These are phyloP conservation scores for Hanseniaspora pseudoguilliermondii DNA, from an alignment of 805 yeast genomes.

Conservation along the genomic window DNA sequence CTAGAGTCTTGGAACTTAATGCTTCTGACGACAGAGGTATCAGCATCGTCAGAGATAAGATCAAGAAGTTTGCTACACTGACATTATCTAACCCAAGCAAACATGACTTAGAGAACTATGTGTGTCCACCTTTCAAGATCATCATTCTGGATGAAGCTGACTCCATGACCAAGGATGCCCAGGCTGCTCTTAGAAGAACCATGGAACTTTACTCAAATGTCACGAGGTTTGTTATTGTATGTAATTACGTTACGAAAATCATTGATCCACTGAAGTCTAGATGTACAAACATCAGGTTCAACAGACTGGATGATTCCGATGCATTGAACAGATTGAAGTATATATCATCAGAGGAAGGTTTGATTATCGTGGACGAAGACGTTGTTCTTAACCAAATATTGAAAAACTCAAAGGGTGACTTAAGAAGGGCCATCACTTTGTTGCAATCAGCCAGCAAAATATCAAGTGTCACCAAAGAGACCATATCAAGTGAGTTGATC, in stretches of 20 bases:
- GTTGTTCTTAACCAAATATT: constrained; percentile 52
- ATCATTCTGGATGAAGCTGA: constrained; percentile 92
- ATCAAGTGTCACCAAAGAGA: constrained; percentile 25
- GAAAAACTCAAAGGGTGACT: constrained; percentile 72
- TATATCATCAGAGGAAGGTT: constrained; percentile 41
- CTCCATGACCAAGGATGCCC: constrained; percentile 95
- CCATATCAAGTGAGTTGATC: constrained; percentile 36
- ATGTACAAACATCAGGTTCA: constrained; percentile 89
- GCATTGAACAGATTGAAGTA: constrained; percentile 56
- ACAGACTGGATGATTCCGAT: constrained; percentile 54
- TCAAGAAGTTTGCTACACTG: constrained; percentile 75
- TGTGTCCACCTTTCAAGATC: constrained; percentile 93
- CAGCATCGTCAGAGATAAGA: constrained; percentile 71
- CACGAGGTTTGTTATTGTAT: constrained; percentile 85
- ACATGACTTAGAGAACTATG: constrained; percentile 59
- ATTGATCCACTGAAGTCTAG: constrained; percentile 94
- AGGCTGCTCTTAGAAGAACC: constrained; percentile 85
- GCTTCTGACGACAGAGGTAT: constrained; percentile 91
- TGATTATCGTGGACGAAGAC: constrained; percentile 18
- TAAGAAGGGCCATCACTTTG: constrained; percentile 82
- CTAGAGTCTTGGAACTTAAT: constrained; percentile 68
- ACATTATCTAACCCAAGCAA: constrained; percentile 68
- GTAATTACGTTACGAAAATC: constrained; percentile 92
- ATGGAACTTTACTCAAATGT: constrained; percentile 83
- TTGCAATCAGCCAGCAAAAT: constrained; percentile 72